Conservation (phyloP, 805 yeast genomes). For the Yamadazyma sp. region DNA sequence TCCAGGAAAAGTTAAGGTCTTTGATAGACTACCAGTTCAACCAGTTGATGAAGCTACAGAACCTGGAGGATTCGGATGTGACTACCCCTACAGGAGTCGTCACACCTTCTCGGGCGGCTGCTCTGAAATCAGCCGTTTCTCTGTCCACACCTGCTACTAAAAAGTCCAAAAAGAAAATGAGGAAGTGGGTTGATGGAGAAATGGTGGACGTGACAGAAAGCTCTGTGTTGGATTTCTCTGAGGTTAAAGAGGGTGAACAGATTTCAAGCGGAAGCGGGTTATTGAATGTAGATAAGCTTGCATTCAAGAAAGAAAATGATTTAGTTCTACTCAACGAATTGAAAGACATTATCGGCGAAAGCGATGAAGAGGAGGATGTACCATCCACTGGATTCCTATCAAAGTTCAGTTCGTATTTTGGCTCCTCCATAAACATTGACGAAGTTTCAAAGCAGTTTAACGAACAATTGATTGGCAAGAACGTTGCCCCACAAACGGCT, state of each 20-base stretch:
- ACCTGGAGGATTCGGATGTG: background rate
- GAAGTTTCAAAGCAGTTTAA: conserved; percentile 65
- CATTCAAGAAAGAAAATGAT: conserved; percentile 38
- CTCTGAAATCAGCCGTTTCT: background rate
- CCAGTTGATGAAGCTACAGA: conserved; percentile 34
- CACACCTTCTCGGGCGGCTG: conserved; percentile 10
- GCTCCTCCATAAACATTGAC: conserved; percentile 48
- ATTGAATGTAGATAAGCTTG: conserved; percentile 28
- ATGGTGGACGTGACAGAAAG: conserved; percentile 28
- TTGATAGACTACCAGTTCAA: conserved; percentile 40
- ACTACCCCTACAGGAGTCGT: background rate
- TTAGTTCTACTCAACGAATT: conserved; percentile 42
- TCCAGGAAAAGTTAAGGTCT: conserved; percentile 25
- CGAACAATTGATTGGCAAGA: conserved; percentile 78
- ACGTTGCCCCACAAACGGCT: conserved; percentile 90
- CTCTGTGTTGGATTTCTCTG: conserved; percentile 35
- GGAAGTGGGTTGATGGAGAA: conserved; percentile 44
- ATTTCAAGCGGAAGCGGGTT: conserved; percentile 10
- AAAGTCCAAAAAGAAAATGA: conserved; percentile 32
- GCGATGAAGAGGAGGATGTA: conserved; percentile 25
- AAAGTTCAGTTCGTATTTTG: conserved; percentile 38
- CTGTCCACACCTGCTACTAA: background rate
- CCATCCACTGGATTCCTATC: conserved; percentile 24
- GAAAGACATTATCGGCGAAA: conserved; percentile 35
- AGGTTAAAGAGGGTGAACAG: conserved; percentile 14